Evolutionary conservation across 2,329 filamentous ascomycete species (phyloP).

Genomic region (Dichotomopilus funicola): DNA sequence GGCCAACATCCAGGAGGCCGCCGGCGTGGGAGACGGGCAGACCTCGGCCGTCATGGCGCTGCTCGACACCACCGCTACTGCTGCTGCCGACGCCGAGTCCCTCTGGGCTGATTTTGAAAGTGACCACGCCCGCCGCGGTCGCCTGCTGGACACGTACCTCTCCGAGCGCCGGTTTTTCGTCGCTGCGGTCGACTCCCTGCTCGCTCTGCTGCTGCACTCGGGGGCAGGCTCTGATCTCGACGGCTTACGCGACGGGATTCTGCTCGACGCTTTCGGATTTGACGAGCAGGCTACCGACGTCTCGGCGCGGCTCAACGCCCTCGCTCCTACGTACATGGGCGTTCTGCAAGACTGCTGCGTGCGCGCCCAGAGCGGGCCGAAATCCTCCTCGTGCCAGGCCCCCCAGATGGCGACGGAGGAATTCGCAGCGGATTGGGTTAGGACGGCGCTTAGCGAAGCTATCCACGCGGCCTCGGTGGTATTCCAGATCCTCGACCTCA

Average conservation of each 20-base stretch:
- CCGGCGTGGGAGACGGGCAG: slow-evolving; percentile 56
- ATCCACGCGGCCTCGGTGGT: slow-evolving; percentile 67
- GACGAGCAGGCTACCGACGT: slow-evolving; percentile 12
- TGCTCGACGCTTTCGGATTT: slow-evolving; percentile 21
- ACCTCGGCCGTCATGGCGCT: slow-evolving; percentile 51
- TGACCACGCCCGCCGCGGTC: slow-evolving; percentile 53
- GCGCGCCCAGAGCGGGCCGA: slow-evolving; percentile 42
- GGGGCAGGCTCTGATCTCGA: slow-evolving; percentile 20
- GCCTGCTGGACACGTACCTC: slow-evolving; percentile 66
- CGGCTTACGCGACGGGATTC: slow-evolving; percentile 18
- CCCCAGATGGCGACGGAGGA: slow-evolving; percentile 41
- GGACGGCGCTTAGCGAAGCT: slow-evolving; percentile 61
- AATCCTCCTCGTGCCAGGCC: slow-evolving; percentile 28
- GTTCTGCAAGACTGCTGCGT: slow-evolving; percentile 43
- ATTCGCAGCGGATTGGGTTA: slow-evolving; percentile 52
- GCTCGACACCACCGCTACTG: slow-evolving; percentile 39
- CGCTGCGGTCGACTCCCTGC: slow-evolving; percentile 53
- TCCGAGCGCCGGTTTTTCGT: slow-evolving; percentile 63
- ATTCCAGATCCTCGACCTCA: slow-evolving; percentile 61
- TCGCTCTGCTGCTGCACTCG: slow-evolving; percentile 43
- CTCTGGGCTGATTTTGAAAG: slow-evolving; percentile 56
- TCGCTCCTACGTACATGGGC: slow-evolving; percentile 44
- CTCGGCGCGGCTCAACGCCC: slow-evolving; percentile 33
- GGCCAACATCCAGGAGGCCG: slow-evolving; percentile 67
- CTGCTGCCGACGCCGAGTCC: slow-evolving; percentile 43